Conservation (phyloP, 2,329 filamentous ascomycete species). For the Ceratocystis ficicola region DNA sequence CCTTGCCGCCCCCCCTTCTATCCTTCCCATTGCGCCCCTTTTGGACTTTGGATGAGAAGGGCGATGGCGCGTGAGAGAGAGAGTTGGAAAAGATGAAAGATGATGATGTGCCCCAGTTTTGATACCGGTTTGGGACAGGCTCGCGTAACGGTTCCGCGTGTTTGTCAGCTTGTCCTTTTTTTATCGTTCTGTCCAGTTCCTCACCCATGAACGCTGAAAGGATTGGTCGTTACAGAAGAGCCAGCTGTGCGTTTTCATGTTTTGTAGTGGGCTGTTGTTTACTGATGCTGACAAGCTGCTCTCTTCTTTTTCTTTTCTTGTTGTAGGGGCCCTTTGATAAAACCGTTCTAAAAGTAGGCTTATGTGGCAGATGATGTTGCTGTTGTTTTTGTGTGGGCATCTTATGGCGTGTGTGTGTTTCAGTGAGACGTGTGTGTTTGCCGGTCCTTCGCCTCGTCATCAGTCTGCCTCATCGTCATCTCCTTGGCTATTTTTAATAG, state of each 20-base stretch:
- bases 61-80: not conserved
- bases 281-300: not conserved
- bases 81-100: not conserved
- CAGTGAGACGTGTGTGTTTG: not conserved
- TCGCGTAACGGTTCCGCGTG: slow-evolving; percentile 7
- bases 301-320: not conserved
- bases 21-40: not conserved
- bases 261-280: not conserved
- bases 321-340: not conserved
- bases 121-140: not conserved
- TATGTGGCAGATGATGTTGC: not conserved
- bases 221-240: not conserved
- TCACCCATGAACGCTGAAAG: not conserved
- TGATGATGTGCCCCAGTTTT: slow-evolving; percentile 1
- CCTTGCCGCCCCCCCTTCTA: not conserved
- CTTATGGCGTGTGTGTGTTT: no score
- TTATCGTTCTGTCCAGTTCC: not conserved
- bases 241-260: not conserved
- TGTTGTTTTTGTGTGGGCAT: no score
- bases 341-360: not conserved
- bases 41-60: not conserved
- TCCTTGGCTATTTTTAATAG: not conserved
- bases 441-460: not conserved
- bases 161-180: not conserved
- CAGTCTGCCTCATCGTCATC: not conserved